Evolutionary conservation across 2,329 filamentous ascomycete species (phyloP).

Genomic region (Cladosporium sp.): DNA sequence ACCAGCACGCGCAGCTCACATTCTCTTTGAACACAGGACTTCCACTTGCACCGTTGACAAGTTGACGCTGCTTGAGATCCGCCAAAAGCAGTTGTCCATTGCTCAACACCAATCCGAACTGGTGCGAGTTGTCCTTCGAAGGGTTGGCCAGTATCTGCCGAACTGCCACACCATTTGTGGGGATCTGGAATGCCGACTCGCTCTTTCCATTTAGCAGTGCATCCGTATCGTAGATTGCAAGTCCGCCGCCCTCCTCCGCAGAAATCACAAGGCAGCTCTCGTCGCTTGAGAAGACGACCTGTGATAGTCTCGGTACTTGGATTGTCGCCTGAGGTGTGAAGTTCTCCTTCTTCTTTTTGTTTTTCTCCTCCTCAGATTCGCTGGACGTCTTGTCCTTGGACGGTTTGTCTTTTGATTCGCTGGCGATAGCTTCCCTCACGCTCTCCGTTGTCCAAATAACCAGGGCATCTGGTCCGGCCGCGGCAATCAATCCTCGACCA

Average conservation of each 20-base stretch:
- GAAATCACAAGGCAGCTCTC: conserved; percentile 82
- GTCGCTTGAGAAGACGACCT: conserved; percentile 87
- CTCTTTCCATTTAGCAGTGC: conserved; percentile 66
- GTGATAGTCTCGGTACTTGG: conserved; percentile 75
- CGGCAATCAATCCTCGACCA: conserved; percentile 77
- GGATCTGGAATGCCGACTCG: conserved; percentile 71
- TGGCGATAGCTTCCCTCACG: conserved; percentile 72
- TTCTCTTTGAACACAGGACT: conserved; percentile 65
- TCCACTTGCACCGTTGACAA: conserved; percentile 62
- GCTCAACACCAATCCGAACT: conserved; percentile 78
- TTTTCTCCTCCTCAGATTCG: conserved; percentile 9
- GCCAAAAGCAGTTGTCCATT: conserved; percentile 83
- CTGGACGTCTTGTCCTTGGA: background rate
- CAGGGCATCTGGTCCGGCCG: conserved; percentile 79
- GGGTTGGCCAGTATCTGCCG: conserved; percentile 81
- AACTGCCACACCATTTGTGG: conserved; percentile 73
- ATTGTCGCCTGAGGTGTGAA: conserved; percentile 76
- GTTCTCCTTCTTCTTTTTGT: conserved; percentile 35
- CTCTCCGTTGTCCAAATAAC: conserved; percentile 75
- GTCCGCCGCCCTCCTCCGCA: conserved; percentile 75
- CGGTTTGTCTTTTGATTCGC: conserved; percentile 22
- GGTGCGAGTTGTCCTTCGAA: conserved; percentile 57
- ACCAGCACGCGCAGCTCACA: conserved; percentile 88
- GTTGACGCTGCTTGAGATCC: conserved; percentile 68
- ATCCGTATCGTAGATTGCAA: conserved; percentile 80